phyloP scores from a whole-genome alignment of 2,329 filamentous ascomycete genomes.

The Aspergillus phoenicis region DNA sequence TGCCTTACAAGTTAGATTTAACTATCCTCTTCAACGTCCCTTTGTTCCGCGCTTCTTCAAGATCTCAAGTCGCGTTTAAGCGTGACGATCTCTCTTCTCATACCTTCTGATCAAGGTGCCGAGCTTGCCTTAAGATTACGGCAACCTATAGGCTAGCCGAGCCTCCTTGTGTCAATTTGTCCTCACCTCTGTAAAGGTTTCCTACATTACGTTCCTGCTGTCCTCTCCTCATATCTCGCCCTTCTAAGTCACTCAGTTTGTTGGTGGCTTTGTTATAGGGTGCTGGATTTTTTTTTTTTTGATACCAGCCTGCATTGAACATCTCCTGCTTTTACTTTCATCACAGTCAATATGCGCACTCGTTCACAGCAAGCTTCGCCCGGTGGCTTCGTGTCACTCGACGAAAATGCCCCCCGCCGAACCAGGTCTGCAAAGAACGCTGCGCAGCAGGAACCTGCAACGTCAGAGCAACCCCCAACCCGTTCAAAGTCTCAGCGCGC shows the following conservation, averaged over 20 bases:
- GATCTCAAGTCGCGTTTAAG: neutral
- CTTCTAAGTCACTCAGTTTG: neutral
- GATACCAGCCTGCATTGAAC: neutral
- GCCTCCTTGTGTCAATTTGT: neutral
- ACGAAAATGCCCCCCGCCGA: slow-evolving; percentile 25
- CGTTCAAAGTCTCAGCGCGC: slow-evolving; percentile 19
- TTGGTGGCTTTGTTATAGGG: neutral
- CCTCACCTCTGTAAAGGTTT: neutral
- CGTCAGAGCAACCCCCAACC: slow-evolving; percentile 16
- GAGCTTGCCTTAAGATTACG: too few species aligned
- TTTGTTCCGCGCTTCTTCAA: neutral
- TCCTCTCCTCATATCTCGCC: neutral
- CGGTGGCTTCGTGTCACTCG: slow-evolving; percentile 36
- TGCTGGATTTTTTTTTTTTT: neutral
- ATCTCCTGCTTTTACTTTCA: neutral
- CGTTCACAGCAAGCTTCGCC: slow-evolving; percentile 43
- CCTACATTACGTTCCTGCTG: neutral
- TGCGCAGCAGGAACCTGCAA: slow-evolving; percentile 12
- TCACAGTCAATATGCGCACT: slow-evolving; percentile 37
- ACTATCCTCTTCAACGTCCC: neutral
- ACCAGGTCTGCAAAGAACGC: slow-evolving; percentile 25
- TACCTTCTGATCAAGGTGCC: neutral
- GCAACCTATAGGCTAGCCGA: neutral
- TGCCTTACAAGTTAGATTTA: neutral
- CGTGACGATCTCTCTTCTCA: neutral